phyloP scores from a whole-genome alignment of 169 alveolate species.

The Eimeria necatrix region DNA sequence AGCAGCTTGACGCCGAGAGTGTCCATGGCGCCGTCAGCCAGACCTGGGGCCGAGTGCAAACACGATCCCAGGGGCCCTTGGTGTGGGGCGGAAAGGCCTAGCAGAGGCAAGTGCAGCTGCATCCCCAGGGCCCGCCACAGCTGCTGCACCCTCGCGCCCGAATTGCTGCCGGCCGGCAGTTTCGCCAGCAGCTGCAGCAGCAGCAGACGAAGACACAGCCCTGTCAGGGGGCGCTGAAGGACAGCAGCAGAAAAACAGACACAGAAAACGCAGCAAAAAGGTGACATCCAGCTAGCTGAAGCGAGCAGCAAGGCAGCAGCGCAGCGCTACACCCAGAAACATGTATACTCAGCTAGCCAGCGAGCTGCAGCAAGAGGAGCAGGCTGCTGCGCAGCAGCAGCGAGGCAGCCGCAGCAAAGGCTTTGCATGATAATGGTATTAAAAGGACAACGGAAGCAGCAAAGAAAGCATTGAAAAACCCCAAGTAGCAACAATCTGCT shows the following conservation, averaged over 20 bases:
- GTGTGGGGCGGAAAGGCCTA: not conserved
- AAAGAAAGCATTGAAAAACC: not conserved
- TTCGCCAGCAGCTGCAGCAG: not conserved
- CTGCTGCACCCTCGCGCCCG: not conserved
- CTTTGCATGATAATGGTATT: no score
- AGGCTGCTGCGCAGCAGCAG: not conserved
- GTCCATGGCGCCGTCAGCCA: not conserved
- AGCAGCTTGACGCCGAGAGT: not conserved
- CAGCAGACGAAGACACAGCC: not conserved
- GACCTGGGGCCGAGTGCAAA: not conserved
- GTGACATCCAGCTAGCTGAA: not conserved
- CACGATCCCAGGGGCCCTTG: not conserved
- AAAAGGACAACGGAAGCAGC: no score
- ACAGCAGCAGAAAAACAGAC: not conserved
- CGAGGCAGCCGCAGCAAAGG: not conserved
- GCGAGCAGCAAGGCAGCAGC: no score
- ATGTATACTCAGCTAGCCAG: not conserved
- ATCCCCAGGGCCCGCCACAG: not conserved
- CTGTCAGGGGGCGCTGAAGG: conserved; percentile 35
- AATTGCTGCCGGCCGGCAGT: not conserved
- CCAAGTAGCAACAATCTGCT: not conserved
- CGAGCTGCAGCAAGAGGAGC: not conserved
- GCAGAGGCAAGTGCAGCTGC: not conserved
- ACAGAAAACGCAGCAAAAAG: not conserved
- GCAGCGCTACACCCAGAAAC: not conserved